Base-by-base conservation (phyloP, 2,329 filamentous ascomycete species). In the Thelonectria rubi region DNA sequence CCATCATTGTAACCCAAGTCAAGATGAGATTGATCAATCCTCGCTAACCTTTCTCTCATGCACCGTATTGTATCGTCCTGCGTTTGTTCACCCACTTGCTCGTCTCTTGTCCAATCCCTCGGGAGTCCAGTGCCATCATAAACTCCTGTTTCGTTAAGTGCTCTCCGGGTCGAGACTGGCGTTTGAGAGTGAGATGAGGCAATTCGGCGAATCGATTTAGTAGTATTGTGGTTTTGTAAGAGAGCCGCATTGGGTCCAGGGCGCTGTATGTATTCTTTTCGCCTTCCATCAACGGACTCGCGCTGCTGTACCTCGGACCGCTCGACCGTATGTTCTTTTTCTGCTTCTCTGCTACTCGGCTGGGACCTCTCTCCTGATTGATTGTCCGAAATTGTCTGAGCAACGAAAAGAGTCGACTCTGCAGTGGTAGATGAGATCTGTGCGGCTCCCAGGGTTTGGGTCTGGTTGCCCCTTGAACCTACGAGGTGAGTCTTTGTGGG, bases 111-210 rank as follows among this genome's bases (percentile, higher is more conserved):
- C 21, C 40, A 14, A 2, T 26, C 15, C 8, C n/a, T 17, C 5
- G 59, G 11, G 11, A 65, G 50, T 5, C 45, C 42, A 15, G 62
- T 71, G 9, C 53, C 67, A 32, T 65, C 46, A 24, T 65, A 70
- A 3, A 72, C 49, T n/a, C 67, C 59, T 24, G 68, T 69, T 15
- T 63, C 15, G 17, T 69, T 40, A 15, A 72, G 61, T 10, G 52
- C 65, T 37, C 57, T 50, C 7, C 48, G 43, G 17, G 64, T 58
- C 15, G 18, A n/a, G 21, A 52, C 46, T 8, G 64, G 47, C 2
- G 42, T 55, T 18, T 54, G 55, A 4, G 26, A 48, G 7, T 15
- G 21, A 20, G 40, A 39, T 15, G 15, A n/a, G 5, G 32, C 17
- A 17, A 11, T 3, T 21, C 24, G 17, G 30, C 48, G 30, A 11